phyloP scores from a whole-genome alignment of 306 rosid species.

The Dicorynia guianensis region DNA sequence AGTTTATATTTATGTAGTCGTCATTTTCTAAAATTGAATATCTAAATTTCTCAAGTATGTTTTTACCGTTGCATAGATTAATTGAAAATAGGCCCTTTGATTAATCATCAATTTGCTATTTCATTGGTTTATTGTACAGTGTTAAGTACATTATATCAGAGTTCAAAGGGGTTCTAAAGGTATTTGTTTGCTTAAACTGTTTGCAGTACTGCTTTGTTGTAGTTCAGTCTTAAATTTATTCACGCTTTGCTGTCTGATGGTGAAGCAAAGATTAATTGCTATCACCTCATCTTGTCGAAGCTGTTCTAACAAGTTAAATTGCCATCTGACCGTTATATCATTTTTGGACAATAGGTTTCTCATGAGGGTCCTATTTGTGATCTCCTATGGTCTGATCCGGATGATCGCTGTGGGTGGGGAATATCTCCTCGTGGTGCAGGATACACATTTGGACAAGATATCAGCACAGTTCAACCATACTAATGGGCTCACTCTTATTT shows the following conservation, averaged over 20 bases:
- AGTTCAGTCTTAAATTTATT: neutral
- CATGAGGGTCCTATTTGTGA: slow-evolving; percentile 68
- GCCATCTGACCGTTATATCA: neutral
- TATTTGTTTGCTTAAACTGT: neutral
- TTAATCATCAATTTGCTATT: too few species aligned
- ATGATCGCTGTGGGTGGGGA: slow-evolving; percentile 67
- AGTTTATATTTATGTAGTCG: neutral
- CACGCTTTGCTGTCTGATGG: neutral
- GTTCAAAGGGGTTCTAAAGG: too few species aligned
- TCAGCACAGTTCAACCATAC: slow-evolving; percentile 56
- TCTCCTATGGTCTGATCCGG: slow-evolving; percentile 65
- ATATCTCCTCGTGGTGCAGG: slow-evolving; percentile 68
- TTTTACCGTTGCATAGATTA: neutral
- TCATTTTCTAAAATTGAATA: neutral
- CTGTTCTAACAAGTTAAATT: neutral
- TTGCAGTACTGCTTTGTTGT: neutral
- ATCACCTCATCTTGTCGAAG: neutral
- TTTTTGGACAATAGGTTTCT: slow-evolving; percentile 48
- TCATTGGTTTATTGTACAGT: neutral
- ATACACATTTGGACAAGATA: slow-evolving; percentile 62
- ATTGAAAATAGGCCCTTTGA: too few species aligned
- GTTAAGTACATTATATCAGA: neutral
- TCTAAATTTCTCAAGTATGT: neutral
- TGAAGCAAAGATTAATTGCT: neutral
- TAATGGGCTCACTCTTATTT: slow-evolving; percentile 61